Evolutionary conservation across 2,329 filamentous ascomycete species (phyloP).

Genomic region (Nothophoma quercina): DNA sequence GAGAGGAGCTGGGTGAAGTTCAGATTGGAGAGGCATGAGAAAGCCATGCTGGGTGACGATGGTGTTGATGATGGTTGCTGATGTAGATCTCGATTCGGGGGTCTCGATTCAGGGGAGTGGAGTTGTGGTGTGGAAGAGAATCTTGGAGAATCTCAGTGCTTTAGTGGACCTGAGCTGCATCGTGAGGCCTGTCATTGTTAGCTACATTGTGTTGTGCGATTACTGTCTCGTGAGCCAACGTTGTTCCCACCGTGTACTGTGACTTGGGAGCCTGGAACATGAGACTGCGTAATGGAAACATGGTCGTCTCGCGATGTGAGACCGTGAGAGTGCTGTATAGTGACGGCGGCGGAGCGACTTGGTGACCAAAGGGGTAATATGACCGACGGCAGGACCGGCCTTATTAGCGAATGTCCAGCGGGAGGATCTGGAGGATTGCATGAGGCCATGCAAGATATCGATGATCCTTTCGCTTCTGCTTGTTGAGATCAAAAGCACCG

Average conservation of each 20-base stretch:
- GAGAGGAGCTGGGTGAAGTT: background rate
- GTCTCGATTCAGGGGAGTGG: too few species aligned
- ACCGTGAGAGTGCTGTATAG: background rate
- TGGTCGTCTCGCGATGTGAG: background rate
- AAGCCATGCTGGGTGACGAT: background rate
- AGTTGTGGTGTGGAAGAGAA: background rate
- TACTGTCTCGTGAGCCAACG: too few species aligned
- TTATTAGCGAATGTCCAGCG: background rate
- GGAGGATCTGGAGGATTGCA: background rate
- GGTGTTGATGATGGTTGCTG: background rate
- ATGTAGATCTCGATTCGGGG: too few species aligned
- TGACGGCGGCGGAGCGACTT: background rate
- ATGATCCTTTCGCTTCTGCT: background rate
- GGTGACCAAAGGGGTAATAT: background rate
- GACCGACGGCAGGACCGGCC: background rate
- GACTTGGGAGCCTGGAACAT: too few species aligned
- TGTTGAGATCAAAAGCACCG: background rate
- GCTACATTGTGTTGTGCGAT: background rate
- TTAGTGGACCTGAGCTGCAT: too few species aligned
- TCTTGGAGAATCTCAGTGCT: too few species aligned
- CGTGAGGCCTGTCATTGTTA: background rate
- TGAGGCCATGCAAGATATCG: background rate
- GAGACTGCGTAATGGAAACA: too few species aligned
- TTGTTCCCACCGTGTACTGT: too few species aligned
- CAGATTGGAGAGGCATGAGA: constrained; percentile 1